Evolutionary conservation across 1,284 basidiomycete genomes (phyloP).

Genomic region (Cutaneotrichosporon mucoides): DNA sequence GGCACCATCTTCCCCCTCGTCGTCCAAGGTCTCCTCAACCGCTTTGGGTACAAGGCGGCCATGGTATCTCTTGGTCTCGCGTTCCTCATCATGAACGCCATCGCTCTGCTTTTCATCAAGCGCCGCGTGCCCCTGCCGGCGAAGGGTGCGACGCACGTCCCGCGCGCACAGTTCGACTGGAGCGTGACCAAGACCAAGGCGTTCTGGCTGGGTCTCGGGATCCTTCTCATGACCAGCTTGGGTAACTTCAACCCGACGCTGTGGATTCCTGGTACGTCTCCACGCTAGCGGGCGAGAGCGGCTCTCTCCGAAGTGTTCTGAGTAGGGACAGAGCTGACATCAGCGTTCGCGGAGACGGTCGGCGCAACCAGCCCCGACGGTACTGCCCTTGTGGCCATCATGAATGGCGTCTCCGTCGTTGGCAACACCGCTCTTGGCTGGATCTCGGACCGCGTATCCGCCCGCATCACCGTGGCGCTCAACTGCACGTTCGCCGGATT

Average conservation of each 20-base stretch:
- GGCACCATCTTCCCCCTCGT: conserved; percentile 46
- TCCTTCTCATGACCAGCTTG: conserved; percentile 39
- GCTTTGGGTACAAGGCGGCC: conserved; percentile 44
- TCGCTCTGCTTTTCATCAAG: conserved; percentile 40
- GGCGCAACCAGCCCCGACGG: conserved; percentile 35
- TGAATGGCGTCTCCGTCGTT: conserved; percentile 36
- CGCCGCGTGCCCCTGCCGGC: conserved; percentile 35
- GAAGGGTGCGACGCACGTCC: neutral
- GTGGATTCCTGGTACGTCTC: conserved; percentile 43
- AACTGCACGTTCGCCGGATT: conserved; percentile 36
- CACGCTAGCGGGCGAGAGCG: neutral
- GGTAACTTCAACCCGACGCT: conserved; percentile 48
- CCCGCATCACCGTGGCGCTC: conserved; percentile 30
- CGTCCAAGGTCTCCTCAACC: conserved; percentile 33
- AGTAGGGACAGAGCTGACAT: neutral
- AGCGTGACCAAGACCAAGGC: conserved; percentile 25
- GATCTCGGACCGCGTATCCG: conserved; percentile 38
- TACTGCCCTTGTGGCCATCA: conserved; percentile 41
- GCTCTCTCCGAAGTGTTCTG: too few relatives aligned
- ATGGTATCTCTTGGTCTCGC: conserved; percentile 41
- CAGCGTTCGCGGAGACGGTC: conserved; percentile 42
- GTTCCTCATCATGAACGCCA: conserved; percentile 29
- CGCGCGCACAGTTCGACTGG: conserved; percentile 14
- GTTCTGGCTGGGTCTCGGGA: conserved; percentile 32
- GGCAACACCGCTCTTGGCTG: conserved; percentile 41